These are phyloP conservation scores for Sclerotinia sclerotiorum DNA, from an alignment of 2,329 filamentous ascomycete species.

Conservation along the genomic window DNA sequence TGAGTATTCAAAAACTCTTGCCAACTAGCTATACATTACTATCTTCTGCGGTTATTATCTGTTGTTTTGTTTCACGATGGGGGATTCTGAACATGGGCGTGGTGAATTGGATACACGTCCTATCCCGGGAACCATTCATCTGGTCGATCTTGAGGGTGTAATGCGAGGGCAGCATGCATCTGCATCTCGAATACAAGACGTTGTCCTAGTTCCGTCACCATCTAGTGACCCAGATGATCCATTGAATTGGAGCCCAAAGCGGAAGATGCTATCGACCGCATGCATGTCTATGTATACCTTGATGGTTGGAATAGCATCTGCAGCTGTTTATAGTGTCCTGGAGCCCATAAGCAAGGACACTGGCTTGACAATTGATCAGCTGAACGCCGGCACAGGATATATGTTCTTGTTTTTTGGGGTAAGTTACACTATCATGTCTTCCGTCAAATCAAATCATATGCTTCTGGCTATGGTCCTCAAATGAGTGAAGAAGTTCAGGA, in stretches of 20 bases:
- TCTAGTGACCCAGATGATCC: constrained; percentile 44
- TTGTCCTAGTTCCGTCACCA: constrained; percentile 41
- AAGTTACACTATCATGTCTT: background rate
- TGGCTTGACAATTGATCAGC: constrained; percentile 45
- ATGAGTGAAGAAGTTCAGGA: too few species aligned
- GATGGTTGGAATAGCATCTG: constrained; percentile 50
- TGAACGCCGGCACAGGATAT: constrained; percentile 52
- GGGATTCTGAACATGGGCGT: constrained; percentile 16
- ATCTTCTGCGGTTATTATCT: background rate
- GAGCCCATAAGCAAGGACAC: constrained; percentile 49
- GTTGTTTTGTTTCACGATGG: constrained; percentile 16
- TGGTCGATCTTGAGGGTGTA: constrained; percentile 38
- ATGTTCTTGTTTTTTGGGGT: constrained; percentile 48
- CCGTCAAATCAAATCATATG: background rate
- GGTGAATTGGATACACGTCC: constrained; percentile 26
- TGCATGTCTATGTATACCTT: constrained; percentile 46
- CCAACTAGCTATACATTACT: background rate
- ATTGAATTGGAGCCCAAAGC: constrained; percentile 42
- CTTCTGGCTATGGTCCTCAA: background rate
- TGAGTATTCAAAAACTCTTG: background rate
- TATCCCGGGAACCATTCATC: constrained; percentile 39
- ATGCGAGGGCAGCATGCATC: constrained; percentile 32
- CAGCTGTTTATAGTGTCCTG: constrained; percentile 52
- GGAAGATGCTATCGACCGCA: constrained; percentile 40
- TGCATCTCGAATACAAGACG: constrained; percentile 34